phyloP scores from a whole-genome alignment of 116 monocot genomes.

The Papilionanthe hybrid region DNA sequence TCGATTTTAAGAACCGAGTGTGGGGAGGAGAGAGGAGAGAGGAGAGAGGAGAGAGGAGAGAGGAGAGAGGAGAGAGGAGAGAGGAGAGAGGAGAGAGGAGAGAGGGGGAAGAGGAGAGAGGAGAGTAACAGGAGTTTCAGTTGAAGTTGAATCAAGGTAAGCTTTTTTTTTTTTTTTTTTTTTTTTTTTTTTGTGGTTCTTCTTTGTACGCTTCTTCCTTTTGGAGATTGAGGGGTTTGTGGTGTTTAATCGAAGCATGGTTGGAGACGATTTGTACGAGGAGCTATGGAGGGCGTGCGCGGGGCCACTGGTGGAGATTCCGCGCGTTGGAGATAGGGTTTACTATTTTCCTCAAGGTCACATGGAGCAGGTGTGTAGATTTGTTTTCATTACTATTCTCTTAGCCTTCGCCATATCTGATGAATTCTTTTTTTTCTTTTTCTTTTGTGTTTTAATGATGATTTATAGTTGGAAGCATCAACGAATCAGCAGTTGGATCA shows the following conservation, averaged over 20 bases:
- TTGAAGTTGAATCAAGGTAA: background rate
- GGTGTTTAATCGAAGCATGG: conserved; percentile 13
- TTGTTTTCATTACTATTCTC: background rate
- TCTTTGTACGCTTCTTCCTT: background rate
- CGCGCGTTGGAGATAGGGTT: conserved; percentile 25
- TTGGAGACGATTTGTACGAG: conserved; percentile 15
- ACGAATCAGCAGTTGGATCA: conserved; percentile 41
- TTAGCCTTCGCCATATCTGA: too few species aligned
- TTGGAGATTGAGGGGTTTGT: conserved; percentile 7
- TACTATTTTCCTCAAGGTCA: conserved; percentile 53
- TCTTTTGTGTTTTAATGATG: background rate
- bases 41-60: background rate
- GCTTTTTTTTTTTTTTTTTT: background rate
- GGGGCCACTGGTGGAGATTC: conserved; percentile 45
- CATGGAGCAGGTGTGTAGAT: conserved; percentile 29
- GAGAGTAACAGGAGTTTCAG: background rate
- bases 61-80: background rate
- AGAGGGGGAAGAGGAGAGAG: background rate
- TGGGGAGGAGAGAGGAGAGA: background rate
- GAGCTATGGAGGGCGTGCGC: conserved; percentile 50
- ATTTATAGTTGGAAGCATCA: conserved; percentile 38
- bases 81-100: background rate
- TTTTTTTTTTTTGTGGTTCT: background rate
- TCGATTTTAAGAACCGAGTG: background rate
- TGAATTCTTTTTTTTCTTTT: background rate